Conservation (phyloP, 495 filamentous ascomycete genomes). For the Cenococcum geophilum region DNA sequence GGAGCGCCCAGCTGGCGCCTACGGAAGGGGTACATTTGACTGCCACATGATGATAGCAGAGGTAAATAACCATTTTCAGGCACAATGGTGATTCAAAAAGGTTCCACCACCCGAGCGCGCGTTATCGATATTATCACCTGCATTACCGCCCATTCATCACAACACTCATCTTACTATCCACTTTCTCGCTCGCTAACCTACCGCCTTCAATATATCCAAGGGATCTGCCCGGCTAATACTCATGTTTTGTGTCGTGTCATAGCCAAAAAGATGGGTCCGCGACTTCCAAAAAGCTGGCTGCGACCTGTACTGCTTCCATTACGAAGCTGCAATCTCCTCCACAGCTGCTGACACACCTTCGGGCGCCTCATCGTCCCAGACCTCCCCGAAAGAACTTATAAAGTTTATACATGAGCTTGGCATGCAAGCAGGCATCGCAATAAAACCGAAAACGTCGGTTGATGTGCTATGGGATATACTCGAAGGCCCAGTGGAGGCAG, state of each 20-base stretch:
- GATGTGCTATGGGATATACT: slow-evolving; percentile 89
- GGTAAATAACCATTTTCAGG: slow-evolving; percentile 45
- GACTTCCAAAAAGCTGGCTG: slow-evolving; percentile 91
- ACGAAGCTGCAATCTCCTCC: slow-evolving; percentile 85
- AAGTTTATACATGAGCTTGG: slow-evolving; percentile 80
- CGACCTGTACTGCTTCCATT: slow-evolving; percentile 99
- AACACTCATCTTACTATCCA: not conserved
- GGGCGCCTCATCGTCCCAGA: slow-evolving; percentile 56
- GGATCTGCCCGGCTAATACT: not conserved
- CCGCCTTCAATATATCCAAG: slow-evolving; percentile 25
- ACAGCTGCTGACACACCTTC: slow-evolving; percentile 76
- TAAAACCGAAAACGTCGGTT: slow-evolving; percentile 87
- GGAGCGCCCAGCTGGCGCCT: slow-evolving; percentile 49
- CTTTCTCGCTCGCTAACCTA: slow-evolving; percentile 7
- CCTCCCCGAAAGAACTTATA: slow-evolving; percentile 77
- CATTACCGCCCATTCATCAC: slow-evolving; percentile 21
- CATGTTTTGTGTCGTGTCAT: slow-evolving; percentile 9
- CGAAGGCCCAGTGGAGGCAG: slow-evolving; percentile 60
- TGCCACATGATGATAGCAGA: slow-evolving; percentile 99
- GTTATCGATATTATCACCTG: slow-evolving; percentile 7
- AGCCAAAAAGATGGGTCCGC: slow-evolving; percentile 97
- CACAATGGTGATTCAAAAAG: slow-evolving; percentile 2
- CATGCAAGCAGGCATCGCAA: slow-evolving; percentile 88
- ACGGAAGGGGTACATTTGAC: slow-evolving; percentile 87
- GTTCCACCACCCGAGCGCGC: slow-evolving; percentile 1